Base-by-base conservation (phyloP, 805 yeast species). In the Hanseniaspora valbyensis region DNA sequence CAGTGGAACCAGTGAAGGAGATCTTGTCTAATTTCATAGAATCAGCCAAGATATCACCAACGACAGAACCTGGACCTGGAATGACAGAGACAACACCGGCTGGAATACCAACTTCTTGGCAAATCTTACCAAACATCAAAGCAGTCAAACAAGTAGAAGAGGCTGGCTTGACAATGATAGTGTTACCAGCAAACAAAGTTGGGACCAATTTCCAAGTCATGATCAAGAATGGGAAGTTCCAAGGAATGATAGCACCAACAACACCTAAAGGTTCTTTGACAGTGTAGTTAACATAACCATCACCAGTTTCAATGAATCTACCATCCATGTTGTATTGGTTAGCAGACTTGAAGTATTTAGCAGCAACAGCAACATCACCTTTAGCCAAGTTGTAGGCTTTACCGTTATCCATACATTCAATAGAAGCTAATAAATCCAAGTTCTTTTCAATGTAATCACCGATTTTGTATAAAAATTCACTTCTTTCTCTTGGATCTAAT, bases 201-300 rank as follows among this genome's bases (percentile, higher is more conserved):
- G 90, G 89, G 49, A 83, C 86, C 53, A 83, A 70, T 64, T 83
- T 83, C 90, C 90, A 83, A 39, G 83, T 67, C 65, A 80, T 73
- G 84, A 83, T 82, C 71, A 83, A 73, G 56, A 83, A 67, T 59
- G 90, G 90, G 76, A 83, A 83, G 65, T 83, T 83, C 89, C 89
- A 83, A 63, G 90, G 89, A 55, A 83, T 82, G 56, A 83, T 81
- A 66, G 81, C 87, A 57, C 89, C 90, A 70, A 87, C 81, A 36
- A 82, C 83, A 64, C 89, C 90, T 56, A 82, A 66, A 58, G 90
- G 89, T 65, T 81, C 88, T 64, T 77, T 77, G 62, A 75, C 72
- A 51, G 84, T 78, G 69, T 73, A 82, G 58, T 74, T 76, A 59
- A 80, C 74, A 64, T 82, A 81, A 34, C 76, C 67, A 45, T 70